These are phyloP conservation scores for Haberlea rhodopensis DNA, from an alignment of 257 asterid genomes.

Conservation along the genomic window DNA sequence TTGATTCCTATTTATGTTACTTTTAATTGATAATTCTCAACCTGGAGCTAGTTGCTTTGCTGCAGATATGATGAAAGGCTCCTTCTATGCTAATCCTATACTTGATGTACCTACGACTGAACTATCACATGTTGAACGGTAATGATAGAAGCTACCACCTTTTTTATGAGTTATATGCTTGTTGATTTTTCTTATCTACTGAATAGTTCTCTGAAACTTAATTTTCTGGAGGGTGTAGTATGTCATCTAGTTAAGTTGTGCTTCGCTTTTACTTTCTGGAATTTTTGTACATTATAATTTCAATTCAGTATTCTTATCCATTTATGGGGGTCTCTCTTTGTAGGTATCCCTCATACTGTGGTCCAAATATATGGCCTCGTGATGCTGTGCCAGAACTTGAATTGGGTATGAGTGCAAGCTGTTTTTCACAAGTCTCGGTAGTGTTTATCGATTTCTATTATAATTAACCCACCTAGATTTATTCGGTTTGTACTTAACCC, in stretches of 20 bases:
- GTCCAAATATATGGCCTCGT: slow-evolving; percentile 79
- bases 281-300: slow-evolving; percentile 6
- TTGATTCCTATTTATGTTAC: not conserved
- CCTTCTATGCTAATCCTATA: slow-evolving; percentile 85
- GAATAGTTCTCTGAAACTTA: slow-evolving; percentile 14
- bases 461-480: slow-evolving; percentile 15
- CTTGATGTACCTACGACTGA: slow-evolving; percentile 66
- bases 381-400: slow-evolving; percentile 79
- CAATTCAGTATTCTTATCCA: slow-evolving; percentile 3
- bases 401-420: slow-evolving; percentile 44
- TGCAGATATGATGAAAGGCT: slow-evolving; percentile 83
- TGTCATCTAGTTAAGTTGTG: not conserved
- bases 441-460: not conserved
- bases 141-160: slow-evolving; percentile 20
- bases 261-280: slow-evolving; percentile 11
- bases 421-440: slow-evolving; percentile 14
- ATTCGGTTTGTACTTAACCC: slow-evolving; percentile 5
- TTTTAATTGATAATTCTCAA: not conserved
- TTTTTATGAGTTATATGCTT: not conserved
- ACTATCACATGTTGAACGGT: slow-evolving; percentile 64
- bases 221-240: not conserved
- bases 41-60: slow-evolving; percentile 17
- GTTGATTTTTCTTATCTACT: not conserved
- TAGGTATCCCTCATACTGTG: slow-evolving; percentile 91
- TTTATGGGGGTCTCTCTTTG: slow-evolving; percentile 22